Evolutionary conservation across 208 protist species (phyloP), one percentile per base, ranked within the genome.

Genomic region (Trypanosoma lewisi): DNA sequence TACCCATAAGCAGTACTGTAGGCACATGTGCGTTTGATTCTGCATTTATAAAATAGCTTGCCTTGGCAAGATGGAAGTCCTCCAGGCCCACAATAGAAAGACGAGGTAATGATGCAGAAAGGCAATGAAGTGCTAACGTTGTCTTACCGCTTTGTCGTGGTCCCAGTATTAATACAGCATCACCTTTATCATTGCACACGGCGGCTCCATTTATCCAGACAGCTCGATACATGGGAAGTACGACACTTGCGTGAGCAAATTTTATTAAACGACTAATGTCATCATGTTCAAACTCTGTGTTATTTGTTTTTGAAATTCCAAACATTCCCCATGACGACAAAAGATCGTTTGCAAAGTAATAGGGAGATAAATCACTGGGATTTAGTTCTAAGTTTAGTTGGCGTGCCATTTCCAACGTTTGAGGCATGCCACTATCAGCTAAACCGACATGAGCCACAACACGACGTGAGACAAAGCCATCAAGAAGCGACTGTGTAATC

Each of bases 291-390:
- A 71, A 51, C n/a, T 30, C 58, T 12, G n/a, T 21, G 23, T 51
- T 37, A 9, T 52, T 49, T 44, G 42, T 19, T 27, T 63, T 59
- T 28, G 42, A 16, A 25, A 37, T 41, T 17, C 82, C 79, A 67
- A 92, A 92, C n/a, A 89, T 45, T 56, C 82, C 80, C 82, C 85
- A 92, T 48, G 61, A 63, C 30, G 77, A 72, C n/a, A 85, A 64
- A 47, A 85, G 71, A 11, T 80, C 72, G 60, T 77, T 76, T 5
- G 70, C 67, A 28, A 65, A 75, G 62, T 85, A 89, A 50, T 81
- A 89, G 0, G 85, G 85, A n/a, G 85, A 92, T 27, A 77, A n/a
- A 17, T 73, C 59, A 37, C 62, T 63, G n/a, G 79, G 80, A 2
- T 80, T 56, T 16, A 89, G 70, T 42, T 68, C 64, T 21, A 66